phyloP scores from a whole-genome alignment of 1,139 yeast genomes.

The Geotrichum cucujoidarum region DNA sequence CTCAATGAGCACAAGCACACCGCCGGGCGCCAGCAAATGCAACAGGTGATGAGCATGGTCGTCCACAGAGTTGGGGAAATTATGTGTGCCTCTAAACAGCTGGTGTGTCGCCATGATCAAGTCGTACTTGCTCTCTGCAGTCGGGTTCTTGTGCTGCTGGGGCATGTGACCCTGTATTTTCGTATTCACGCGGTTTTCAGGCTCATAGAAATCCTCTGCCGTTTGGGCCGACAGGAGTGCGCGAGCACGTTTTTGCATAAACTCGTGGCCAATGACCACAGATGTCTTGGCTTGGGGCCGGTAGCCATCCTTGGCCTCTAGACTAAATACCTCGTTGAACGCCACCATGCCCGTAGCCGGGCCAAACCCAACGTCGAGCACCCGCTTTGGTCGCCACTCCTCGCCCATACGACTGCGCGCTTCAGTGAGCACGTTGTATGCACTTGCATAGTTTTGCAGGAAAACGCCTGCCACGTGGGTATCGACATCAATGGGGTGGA shows the following conservation, averaged over 20 bases:
- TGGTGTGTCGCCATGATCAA: slow-evolving; percentile 84
- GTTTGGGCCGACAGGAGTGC: slow-evolving; percentile 64
- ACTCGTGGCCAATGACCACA: slow-evolving; percentile 63
- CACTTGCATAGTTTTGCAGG: slow-evolving; percentile 74
- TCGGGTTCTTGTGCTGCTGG: neutral
- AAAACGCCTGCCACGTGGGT: slow-evolving; percentile 81
- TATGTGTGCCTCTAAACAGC: slow-evolving; percentile 50
- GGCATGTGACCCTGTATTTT: slow-evolving; percentile 19
- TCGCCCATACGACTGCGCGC: slow-evolving; percentile 49
- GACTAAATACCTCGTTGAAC: slow-evolving; percentile 73
- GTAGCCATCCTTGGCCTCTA: slow-evolving; percentile 38
- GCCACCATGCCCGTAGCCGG: slow-evolving; percentile 94
- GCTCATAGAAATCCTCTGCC: slow-evolving; percentile 16
- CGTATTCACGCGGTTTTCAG: slow-evolving; percentile 20
- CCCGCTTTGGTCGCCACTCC: slow-evolving; percentile 58
- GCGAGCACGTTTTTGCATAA: slow-evolving; percentile 79
- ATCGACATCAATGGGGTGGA: slow-evolving; percentile 61
- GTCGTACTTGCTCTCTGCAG: slow-evolving; percentile 48
- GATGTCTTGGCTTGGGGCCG: slow-evolving; percentile 64
- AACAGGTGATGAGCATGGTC: slow-evolving; percentile 58
- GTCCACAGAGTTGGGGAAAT: slow-evolving; percentile 71
- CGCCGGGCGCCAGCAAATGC: slow-evolving; percentile 64
- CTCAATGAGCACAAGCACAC: slow-evolving; percentile 72
- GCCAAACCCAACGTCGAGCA: slow-evolving; percentile 82
- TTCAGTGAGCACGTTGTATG: slow-evolving; percentile 63